Evolutionary conservation across 2,329 filamentous ascomycete species (phyloP), one percentile per base, ranked within the genome.

Genomic region (Exophiala oligosperma): DNA sequence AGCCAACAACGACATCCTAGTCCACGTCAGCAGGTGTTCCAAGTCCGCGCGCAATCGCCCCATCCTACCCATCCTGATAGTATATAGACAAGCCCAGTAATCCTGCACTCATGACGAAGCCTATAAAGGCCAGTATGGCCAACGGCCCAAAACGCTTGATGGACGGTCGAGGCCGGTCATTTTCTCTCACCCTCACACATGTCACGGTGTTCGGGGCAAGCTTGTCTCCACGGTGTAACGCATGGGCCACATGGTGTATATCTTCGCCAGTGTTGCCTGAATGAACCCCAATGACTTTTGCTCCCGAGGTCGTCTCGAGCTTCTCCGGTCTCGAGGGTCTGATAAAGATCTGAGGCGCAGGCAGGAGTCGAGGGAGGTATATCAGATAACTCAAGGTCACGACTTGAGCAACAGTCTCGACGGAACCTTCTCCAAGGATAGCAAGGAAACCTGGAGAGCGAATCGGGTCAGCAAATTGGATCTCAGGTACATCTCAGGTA

Each of bases 361-460:
- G 79, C 11, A 81, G 70, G 38, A 81, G 72, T 40, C 79, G 74
- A 37, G 79, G 79, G 5, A 81, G 68, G 60, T 76, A 79, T 62
- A 78, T 77, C 66, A 79, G 76, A 66, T 68, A 72, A 9, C 79
- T 81, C 4, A 81, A 71, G 0, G 78, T 78, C 4, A 77, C 74
- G 23, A 81, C 77, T 66, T 81, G 77, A 17, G 79, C 77, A 62
- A 79, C 80, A 43, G 77, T 75, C 5, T 77, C 69, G 23, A 81
- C 74, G 49, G 75, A 79, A 70, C 78, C 77, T 68, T 81, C 79
- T 47, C 79, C 79, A 28, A 81, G 69, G 61, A 82, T 78, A 57
- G 79, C 79, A n/a, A 82, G 76, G 66, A 81, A 81, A 64, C 65
- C 65, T 67, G 28, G 32, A 28, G 2, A 28, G 11, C 32, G 37